These are phyloP conservation scores for Castanospermum australe DNA, from an alignment of 306 rosid species.

Conservation along the genomic window DNA sequence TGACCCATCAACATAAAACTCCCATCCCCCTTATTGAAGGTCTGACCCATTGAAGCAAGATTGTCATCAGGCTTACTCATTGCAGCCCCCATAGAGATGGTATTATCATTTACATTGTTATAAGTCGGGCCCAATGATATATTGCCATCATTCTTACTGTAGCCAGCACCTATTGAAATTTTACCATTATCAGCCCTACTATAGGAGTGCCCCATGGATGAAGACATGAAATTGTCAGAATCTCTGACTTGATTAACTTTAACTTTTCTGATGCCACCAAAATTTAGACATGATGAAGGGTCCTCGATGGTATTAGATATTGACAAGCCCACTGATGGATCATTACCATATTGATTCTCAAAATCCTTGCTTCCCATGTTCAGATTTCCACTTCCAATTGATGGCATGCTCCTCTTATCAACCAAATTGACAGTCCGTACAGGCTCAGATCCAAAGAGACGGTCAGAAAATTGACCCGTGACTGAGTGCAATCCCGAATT, in stretches of 20 bases:
- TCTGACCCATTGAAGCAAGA: conserved; percentile 60
- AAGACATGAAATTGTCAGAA: conserved; percentile 54
- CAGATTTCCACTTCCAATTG: conserved; percentile 63
- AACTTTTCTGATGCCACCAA: conserved; percentile 85
- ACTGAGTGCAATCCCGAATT: conserved; percentile 74
- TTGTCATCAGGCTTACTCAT: conserved; percentile 56
- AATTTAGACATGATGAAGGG: conserved; percentile 65
- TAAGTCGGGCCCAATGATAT: conserved; percentile 61
- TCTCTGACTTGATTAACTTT: conserved; percentile 96
- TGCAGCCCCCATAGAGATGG: conserved; percentile 47
- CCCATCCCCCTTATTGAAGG: conserved; percentile 66
- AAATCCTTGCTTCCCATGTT: conserved; percentile 62
- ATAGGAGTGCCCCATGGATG: conserved; percentile 59
- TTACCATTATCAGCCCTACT: conserved; percentile 47
- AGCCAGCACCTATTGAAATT: conserved; percentile 50
- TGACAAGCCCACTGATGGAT: conserved; percentile 67
- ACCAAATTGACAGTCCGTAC: conserved; percentile 52
- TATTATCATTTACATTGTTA: conserved; percentile 43
- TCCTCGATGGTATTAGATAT: conserved; percentile 64
- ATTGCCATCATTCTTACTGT: conserved; percentile 52
- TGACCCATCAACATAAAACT: conserved; percentile 69
- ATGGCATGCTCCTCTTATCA: conserved; percentile 64
- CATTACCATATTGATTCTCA: conserved; percentile 60
- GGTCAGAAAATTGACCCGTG: conserved; percentile 68
- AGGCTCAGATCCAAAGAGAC: conserved; percentile 75